Base-by-base conservation (phyloP, 805 yeast species). In the Starmerella potacharoeniae region DNA sequence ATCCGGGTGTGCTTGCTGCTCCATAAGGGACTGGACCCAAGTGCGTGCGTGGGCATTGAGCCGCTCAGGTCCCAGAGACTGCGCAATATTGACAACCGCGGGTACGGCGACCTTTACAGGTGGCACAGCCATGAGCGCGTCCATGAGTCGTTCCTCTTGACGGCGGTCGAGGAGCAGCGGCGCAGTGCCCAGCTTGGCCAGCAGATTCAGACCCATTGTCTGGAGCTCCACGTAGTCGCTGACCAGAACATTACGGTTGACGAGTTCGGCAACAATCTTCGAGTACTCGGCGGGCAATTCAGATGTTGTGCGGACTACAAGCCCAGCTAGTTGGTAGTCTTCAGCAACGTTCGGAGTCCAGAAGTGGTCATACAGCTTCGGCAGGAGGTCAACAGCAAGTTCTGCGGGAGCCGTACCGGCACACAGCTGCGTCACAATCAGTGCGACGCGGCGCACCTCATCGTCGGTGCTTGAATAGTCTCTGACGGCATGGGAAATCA, bases 401-500 rank as follows among this genome's bases (percentile, higher is more conserved):
- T 68, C 68, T 5, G 75, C 69, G 14, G 71, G 73, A 13, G 86
- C 74, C 1, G 85, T 73, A 1, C 78, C 68, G 13, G 87, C 80
- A 61, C 93, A 79, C 57, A 78, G 82, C 53, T 77, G 82, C 34
- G 90, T 71, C 7, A 86, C 86, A 34, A 75, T 71, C 56, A 93
- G 68, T 3, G 90, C 84, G 0, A 89, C 77, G 56, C 77, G 77
- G 62, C 80, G 81, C 91, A 90, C 85, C 49, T 89, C 96, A 58
- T 86, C 95, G 64, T 88, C 96, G 0, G 93, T 89, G 0, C 95
- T 79, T 37, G 72, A 68, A 62, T 88, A 86, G 68, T 90, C 95
- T 53, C 93, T 73, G 3, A 79, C 63, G 5, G 89, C 71, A 31
- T 88, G 76, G 17, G 71, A 71, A 75, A 89, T 77, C 2, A 89